A percentile compares a stretch with the other conserved stretches of the same genome.
These are phyloP conservation scores for Thuidium tamariscinum DNA, from an alignment of 225 moss, liverwort and hornwort species.

Conservation along the genomic window DNA sequence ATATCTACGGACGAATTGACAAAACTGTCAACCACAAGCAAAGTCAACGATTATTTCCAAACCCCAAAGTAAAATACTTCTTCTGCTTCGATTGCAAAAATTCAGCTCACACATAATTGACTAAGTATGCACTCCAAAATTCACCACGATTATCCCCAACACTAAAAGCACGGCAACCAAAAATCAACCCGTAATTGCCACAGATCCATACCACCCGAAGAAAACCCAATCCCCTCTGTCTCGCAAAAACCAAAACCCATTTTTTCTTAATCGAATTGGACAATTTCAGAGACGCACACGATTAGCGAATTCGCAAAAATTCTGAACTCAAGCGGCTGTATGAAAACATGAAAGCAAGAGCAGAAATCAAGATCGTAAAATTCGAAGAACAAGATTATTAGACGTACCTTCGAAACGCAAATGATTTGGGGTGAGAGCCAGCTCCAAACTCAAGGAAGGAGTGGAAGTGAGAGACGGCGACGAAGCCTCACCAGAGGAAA, in stretches of 20 bases:
- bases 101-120: not conserved
- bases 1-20: not conserved
- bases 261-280: not conserved
- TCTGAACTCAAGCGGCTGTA: not conserved
- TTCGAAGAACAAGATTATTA: not conserved
- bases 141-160: not conserved
- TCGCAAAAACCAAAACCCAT: not conserved
- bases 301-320: not conserved
- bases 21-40: not conserved
- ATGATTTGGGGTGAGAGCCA: not conserved
- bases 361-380: not conserved
- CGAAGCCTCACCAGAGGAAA: not conserved
- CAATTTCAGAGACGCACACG: not conserved
- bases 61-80: not conserved
- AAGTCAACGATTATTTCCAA: not conserved
- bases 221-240: not conserved
- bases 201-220: not conserved
- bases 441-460: not conserved
- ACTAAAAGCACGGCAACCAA: not conserved
- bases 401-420: not conserved
- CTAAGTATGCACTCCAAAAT: not conserved
- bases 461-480: not conserved
- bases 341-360: not conserved
- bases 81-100: not conserved
- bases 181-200: not conserved